Evolutionary conservation across 306 rosid species (phyloP).

Genomic region (Quercus suber): DNA sequence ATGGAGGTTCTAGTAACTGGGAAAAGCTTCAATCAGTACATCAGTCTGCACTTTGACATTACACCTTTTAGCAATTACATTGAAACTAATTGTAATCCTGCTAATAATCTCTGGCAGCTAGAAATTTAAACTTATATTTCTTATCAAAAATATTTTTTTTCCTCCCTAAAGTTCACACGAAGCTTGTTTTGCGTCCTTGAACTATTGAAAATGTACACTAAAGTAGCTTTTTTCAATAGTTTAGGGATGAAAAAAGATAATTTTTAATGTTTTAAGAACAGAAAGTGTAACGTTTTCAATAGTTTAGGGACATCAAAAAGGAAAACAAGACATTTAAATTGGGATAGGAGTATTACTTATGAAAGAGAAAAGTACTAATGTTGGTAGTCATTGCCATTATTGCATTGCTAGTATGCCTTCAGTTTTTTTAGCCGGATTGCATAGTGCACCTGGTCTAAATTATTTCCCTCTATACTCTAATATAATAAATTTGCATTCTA

Average conservation of each 20-base stretch:
- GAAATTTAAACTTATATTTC: not conserved
- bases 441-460: not conserved
- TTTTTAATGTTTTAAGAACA: too few species aligned
- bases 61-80: not conserved
- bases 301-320: too few species aligned
- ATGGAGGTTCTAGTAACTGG: not conserved
- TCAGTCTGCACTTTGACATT: not conserved
- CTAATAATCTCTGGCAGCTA: not conserved
- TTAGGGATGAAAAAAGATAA: too few species aligned
- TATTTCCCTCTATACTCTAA: not conserved
- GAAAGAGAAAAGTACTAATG: too few species aligned
- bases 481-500: not conserved
- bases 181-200: too few species aligned
- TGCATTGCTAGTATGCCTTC: not conserved
- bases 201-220: too few species aligned
- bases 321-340: too few species aligned
- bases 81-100: not conserved
- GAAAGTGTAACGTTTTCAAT: too few species aligned
- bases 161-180: too few species aligned
- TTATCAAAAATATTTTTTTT: not conserved
- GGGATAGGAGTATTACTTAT: too few species aligned
- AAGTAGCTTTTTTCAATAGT: too few species aligned
- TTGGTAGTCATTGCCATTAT: not conserved
- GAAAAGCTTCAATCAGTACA: not conserved
- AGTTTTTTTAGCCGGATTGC: not conserved